These are phyloP conservation scores for Phytophthora pisi DNA, from an alignment of 352 stramenopile genomes.

Conservation along the genomic window DNA sequence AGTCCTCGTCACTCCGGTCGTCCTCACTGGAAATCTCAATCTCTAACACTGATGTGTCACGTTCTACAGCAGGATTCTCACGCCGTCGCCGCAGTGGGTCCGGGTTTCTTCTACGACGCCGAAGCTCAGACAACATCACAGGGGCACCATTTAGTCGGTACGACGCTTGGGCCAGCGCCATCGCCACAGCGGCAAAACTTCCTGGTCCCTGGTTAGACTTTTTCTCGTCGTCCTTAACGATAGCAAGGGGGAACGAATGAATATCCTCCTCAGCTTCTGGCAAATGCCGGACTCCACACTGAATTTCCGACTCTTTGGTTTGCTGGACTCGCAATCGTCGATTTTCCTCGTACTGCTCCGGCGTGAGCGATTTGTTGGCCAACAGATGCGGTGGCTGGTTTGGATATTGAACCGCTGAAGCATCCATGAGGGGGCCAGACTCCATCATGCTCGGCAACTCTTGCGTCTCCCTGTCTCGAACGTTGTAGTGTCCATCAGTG, in stretches of 20 bases:
- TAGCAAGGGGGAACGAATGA: slow-evolving; percentile 55
- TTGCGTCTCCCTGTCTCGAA: slow-evolving; percentile 88
- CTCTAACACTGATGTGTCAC: slow-evolving; percentile 84
- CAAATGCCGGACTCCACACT: slow-evolving; percentile 60
- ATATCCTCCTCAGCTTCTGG: slow-evolving; percentile 53
- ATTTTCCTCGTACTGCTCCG: slow-evolving; percentile 67
- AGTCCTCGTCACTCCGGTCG: slow-evolving; percentile 87
- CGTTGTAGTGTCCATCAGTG: slow-evolving; percentile 88
- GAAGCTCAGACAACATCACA: slow-evolving; percentile 73
- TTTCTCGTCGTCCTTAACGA: slow-evolving; percentile 31
- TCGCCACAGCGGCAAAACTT: slow-evolving; percentile 22
- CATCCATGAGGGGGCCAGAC: slow-evolving; percentile 74
- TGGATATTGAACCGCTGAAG: slow-evolving; percentile 74
- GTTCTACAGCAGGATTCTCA: slow-evolving; percentile 65
- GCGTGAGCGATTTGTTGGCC: slow-evolving; percentile 37
- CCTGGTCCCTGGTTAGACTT: slow-evolving; percentile 5
- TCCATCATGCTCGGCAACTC: slow-evolving; percentile 87
- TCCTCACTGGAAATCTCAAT: slow-evolving; percentile 89
- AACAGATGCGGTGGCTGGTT: slow-evolving; percentile 77
- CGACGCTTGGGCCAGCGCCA: slow-evolving; percentile 45
- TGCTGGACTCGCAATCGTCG: slow-evolving; percentile 67
- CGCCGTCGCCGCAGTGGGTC: slow-evolving; percentile 36
- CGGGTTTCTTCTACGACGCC: slow-evolving; percentile 37
- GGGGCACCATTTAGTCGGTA: slow-evolving; percentile 79
- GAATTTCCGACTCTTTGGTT: slow-evolving; percentile 66